phyloP scores from a whole-genome alignment of 2,329 filamentous ascomycete genomes.

The Ceratocystis smalleyi region DNA sequence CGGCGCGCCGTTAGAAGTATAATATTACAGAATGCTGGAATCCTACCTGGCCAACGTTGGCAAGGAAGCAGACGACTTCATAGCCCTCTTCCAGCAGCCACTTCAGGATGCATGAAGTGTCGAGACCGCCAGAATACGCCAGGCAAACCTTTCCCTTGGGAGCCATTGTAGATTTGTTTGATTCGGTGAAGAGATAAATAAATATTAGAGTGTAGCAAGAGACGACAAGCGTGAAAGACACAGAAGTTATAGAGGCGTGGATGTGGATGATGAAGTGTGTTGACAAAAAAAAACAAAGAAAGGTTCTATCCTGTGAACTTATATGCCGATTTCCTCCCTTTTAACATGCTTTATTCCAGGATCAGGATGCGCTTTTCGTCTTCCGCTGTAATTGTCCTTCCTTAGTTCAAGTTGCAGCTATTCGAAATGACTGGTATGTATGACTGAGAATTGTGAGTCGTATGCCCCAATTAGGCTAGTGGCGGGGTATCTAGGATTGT shows the following conservation, averaged over 20 bases:
- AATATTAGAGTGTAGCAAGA: not conserved
- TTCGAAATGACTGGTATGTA: conserved; percentile 8
- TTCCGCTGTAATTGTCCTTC: conserved; percentile 6
- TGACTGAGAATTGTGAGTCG: conserved; percentile 13
- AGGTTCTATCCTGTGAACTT: not conserved
- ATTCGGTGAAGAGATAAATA: not conserved
- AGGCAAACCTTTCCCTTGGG: conserved; percentile 17
- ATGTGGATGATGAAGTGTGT: not conserved
- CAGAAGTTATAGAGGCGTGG: not conserved
- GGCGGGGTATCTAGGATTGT: conserved; percentile 13
- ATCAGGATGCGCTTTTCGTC: conserved; percentile 10
- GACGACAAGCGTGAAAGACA: not conserved
- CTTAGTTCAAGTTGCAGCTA: not conserved
- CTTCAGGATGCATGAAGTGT: conserved; percentile 29
- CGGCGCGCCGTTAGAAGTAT: not conserved
- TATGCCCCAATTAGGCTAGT: conserved; percentile 11
- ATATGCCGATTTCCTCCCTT: not conserved
- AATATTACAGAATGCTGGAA: too few species aligned
- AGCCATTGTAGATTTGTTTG: conserved; percentile 7
- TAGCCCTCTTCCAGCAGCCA: conserved; percentile 25
- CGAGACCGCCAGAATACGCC: conserved; percentile 24
- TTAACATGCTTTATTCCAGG: not conserved
- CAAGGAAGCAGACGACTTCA: conserved; percentile 30
- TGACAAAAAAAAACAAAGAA: not conserved
- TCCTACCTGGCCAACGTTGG: conserved; percentile 49